Conservation (phyloP, 176 grass and related monocot species). For the Aegilops umbellulata region DNA sequence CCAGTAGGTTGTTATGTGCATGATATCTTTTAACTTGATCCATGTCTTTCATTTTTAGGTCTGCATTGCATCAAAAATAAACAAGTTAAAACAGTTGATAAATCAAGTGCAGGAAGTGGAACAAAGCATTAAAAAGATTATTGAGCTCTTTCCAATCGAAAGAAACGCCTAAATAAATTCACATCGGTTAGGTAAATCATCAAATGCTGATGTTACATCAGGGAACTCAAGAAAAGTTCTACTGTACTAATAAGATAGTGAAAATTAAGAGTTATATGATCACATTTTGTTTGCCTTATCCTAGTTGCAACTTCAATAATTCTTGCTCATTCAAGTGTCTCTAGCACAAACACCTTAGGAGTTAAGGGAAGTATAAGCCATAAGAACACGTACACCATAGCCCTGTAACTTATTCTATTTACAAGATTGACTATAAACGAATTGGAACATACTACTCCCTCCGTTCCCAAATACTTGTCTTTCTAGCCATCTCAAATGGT, state of each 20-base stretch:
- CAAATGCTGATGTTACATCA: background rate
- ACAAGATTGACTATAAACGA: background rate
- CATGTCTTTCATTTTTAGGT: conserved; percentile 87
- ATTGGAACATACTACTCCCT: background rate
- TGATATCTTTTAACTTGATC: conserved; percentile 55
- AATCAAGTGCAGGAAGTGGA: conserved; percentile 4
- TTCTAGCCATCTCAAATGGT: no score
- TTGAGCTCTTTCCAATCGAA: conserved; percentile 12
- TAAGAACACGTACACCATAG: background rate
- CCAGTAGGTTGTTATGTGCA: conserved; percentile 60
- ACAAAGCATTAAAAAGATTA: background rate
- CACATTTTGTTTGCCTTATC: background rate
- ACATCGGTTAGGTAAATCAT: background rate
- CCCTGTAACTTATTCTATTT: conserved; percentile 4
- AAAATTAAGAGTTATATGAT: conserved; percentile 2
- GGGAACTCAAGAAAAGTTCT: background rate
- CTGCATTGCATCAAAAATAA: conserved; percentile 45
- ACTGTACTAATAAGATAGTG: background rate
- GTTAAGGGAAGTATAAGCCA: background rate
- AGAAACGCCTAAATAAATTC: background rate
- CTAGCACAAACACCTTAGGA: background rate
- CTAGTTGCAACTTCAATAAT: background rate
- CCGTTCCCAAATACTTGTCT: no score
- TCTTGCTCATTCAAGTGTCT: conserved; percentile 4
- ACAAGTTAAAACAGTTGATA: conserved; percentile 10